Evolutionary conservation across 208 protist species (phyloP), one percentile per base, ranked within the genome.

Genomic region (Trypanosoma lewisi): DNA sequence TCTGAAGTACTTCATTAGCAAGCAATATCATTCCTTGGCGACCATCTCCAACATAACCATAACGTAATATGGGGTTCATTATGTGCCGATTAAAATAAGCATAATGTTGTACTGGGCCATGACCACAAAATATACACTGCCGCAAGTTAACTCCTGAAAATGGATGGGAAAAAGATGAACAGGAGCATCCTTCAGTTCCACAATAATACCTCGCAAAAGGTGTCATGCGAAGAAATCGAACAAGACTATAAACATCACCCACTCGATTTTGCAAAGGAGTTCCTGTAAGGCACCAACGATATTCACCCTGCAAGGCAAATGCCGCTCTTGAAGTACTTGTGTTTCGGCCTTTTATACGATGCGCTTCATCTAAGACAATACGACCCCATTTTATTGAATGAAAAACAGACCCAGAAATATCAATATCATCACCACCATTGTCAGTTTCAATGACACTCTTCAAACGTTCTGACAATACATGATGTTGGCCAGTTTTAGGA

Each of bases 201-300:
- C 93, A 97, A 70, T 81, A 96, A 80, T 98, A 98, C 48, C 83
- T 83, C 17, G 89, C 67, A 78, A 82, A 93, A 0, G 87, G 89
- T 25, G 57, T 64, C 31, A 95, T 70, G 25, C 89, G 75, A 49
- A 99, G 58, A 80, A 98, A 99, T 51, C 98, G 96, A 36, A 99
- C 77, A 41, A 99, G 85, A 49, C 91, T 91, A 83, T 97, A 98
- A 23, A 99, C 63, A 75, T 99, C 98, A 17, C 95, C 89, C 30
- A 98, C 96, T 69, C 98, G 96, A 77, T 99, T 99, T 77, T 99
- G 97, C 50, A 98, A 72, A 28, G 97, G 97, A 12, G 97, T 99
- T 57, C 97, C 97, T 9, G 91, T 96, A 25, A 97, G 79, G 50
- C 91, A 96, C 95, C 95, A 98, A 19, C 84, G 80, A 57, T 89